Evolutionary conservation across 371 early-diverging fungal species (phyloP).

Genomic region (Actinomucor elegans): DNA sequence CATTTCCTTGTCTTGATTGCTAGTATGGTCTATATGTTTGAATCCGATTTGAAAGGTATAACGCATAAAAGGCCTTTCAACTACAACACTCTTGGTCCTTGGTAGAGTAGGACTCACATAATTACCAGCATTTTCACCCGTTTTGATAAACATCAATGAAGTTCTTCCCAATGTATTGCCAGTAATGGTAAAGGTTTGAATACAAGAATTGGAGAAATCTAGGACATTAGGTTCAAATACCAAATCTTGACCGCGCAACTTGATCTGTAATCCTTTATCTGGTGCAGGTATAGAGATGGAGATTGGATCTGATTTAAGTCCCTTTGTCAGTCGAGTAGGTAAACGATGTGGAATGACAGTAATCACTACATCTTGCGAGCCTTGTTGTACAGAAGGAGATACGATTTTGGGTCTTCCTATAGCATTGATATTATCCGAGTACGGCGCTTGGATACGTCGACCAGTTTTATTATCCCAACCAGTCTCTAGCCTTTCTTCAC

Average conservation of each 20-base stretch:
- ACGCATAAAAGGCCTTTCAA: constrained; percentile 70
- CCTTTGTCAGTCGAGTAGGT: constrained; percentile 63
- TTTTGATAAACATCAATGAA: constrained; percentile 61
- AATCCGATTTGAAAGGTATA: constrained; percentile 67
- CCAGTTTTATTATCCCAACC: constrained; percentile 49
- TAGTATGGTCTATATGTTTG: constrained; percentile 26
- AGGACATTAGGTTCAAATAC: constrained; percentile 59
- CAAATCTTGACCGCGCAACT: constrained; percentile 61
- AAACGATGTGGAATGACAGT: constrained; percentile 46
- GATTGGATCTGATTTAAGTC: constrained; percentile 58
- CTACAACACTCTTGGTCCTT: constrained; percentile 59
- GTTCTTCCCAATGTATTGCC: constrained; percentile 69
- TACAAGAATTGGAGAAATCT: constrained; percentile 55
- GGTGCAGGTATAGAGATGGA: constrained; percentile 61
- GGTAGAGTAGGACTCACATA: constrained; percentile 58
- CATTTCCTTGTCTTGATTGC: not conserved
- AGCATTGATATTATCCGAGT: not conserved
- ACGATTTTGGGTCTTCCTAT: constrained; percentile 15
- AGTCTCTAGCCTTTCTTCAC: constrained; percentile 55
- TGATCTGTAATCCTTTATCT: constrained; percentile 64
- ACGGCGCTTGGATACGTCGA: not conserved
- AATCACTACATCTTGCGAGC: constrained; percentile 37
- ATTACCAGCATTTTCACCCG: constrained; percentile 54
- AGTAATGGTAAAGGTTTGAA: constrained; percentile 61
- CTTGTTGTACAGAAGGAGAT: constrained; percentile 20